A percentile compares a stretch with the other conserved stretches of the same genome.
phyloP scores from a whole-genome alignment of 208 protist species.

The Spironucleus salmonicida region DNA sequence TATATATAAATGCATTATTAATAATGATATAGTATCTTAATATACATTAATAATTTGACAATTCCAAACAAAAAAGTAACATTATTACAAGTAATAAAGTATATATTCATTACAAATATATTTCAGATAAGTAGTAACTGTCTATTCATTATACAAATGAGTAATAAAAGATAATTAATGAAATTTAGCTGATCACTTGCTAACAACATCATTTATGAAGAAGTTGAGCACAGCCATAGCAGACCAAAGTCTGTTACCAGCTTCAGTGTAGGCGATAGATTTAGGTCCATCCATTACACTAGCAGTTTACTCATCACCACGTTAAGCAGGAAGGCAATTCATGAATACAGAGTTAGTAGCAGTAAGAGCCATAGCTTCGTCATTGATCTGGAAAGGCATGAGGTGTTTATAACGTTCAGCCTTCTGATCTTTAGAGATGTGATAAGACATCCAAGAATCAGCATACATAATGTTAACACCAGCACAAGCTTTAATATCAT shows the following conservation, averaged over 20 bases:
- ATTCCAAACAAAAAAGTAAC: too few species aligned
- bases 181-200: too few species aligned
- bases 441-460: constrained; percentile 62
- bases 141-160: too few species aligned
- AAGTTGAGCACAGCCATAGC: constrained; percentile 36
- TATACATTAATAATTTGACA: too few species aligned
- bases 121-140: too few species aligned
- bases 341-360: constrained; percentile 60
- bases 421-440: constrained; percentile 50
- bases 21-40: too few species aligned
- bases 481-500: constrained; percentile 31
- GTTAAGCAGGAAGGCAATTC: constrained; percentile 61
- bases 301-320: constrained; percentile 58
- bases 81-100: too few species aligned
- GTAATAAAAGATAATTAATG: too few species aligned
- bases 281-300: constrained; percentile 62
- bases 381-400: constrained; percentile 49
- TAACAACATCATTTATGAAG: constrained; percentile 26
- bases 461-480: constrained; percentile 51
- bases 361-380: constrained; percentile 48
- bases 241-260: constrained; percentile 40
- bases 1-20: too few species aligned
- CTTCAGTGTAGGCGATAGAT: constrained; percentile 58
- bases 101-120: too few species aligned
- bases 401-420: constrained; percentile 37